Evolutionary conservation across 768 basidiomycete genomes (phyloP), one percentile per base, ranked within the genome.

Genomic region (Trametes coccinea): DNA sequence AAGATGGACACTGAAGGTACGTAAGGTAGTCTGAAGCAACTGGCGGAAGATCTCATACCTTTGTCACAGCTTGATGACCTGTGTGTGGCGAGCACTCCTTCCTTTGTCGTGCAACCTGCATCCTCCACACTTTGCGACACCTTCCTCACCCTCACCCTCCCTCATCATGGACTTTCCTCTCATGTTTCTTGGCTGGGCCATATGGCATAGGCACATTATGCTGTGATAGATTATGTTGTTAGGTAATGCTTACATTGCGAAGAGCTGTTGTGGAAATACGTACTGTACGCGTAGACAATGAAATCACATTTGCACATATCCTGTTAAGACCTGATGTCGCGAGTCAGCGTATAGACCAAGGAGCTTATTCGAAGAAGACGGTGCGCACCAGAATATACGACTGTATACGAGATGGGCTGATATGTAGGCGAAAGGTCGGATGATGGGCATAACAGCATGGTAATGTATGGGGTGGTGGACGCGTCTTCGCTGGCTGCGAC

Each of bases 261-360:
- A 34, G 31, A 59, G 51, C n/a, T 53, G 57, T 45, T 59, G 48
- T 48, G 37, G 44, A 43, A 17, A 48, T 51, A 59, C 49, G 57
- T 52, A 59, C 57, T 49, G 41, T 59, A 59, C 57, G 31, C 45
- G 57, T 59, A 59, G 41, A 59, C 40, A 59, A 52, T 37, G 34
- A 37, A 37, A 37, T 5, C 34, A 37, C 34, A 37, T 37, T 37
- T 37, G 34, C 34, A 37, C 11, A 37, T 37, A 37, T 11, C 22
- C 22, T 22, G 22, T 22, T 22, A 22, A 22, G 22, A 22, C 22
- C 22, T 22, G 22, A 22, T 22, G 22, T 22, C 22, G 22, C 22
- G 22, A 22, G 22, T 22, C 1, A 22, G 22, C 22, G 22, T 22
- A 22, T 22, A 22, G 22, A 22, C 22, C 22, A 22, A 22, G 22